Evolutionary conservation across 345 rosid species (phyloP).

Genomic region (Balakata baccata): DNA sequence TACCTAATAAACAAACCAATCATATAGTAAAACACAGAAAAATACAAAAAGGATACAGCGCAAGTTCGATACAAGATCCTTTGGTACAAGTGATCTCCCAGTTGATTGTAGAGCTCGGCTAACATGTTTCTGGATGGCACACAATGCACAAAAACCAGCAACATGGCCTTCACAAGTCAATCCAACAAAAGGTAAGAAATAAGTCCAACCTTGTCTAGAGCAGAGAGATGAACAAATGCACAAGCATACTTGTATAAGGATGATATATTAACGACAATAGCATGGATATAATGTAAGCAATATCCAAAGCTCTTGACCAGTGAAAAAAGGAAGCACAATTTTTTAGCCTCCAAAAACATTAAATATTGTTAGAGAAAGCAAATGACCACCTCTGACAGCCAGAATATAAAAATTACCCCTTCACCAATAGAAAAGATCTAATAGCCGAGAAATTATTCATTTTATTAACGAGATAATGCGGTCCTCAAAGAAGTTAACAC

Average conservation of each 20-base stretch:
- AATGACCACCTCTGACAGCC: background rate
- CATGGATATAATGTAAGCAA: background rate
- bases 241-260: background rate
- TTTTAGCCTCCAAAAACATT: background rate
- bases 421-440: background rate
- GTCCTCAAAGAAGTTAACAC: background rate
- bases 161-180: slow-evolving; percentile 60
- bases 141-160: slow-evolving; percentile 92
- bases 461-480: background rate
- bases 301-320: background rate
- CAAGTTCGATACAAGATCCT: slow-evolving; percentile 82
- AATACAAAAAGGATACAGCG: slow-evolving; percentile 63
- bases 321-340: background rate
- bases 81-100: slow-evolving; percentile 75
- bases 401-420: background rate
- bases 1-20: background rate
- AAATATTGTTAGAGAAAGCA: background rate
- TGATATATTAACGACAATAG: background rate
- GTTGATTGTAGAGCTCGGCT: slow-evolving; percentile 67
- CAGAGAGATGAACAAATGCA: background rate
- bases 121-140: slow-evolving; percentile 96
- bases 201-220: background rate
- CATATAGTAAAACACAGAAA: slow-evolving; percentile 2
- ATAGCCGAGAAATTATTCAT: background rate
- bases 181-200: background rate